phyloP scores from a whole-genome alignment of 2,329 filamentous ascomycete species.

The Trichoderma atrobrunneum region DNA sequence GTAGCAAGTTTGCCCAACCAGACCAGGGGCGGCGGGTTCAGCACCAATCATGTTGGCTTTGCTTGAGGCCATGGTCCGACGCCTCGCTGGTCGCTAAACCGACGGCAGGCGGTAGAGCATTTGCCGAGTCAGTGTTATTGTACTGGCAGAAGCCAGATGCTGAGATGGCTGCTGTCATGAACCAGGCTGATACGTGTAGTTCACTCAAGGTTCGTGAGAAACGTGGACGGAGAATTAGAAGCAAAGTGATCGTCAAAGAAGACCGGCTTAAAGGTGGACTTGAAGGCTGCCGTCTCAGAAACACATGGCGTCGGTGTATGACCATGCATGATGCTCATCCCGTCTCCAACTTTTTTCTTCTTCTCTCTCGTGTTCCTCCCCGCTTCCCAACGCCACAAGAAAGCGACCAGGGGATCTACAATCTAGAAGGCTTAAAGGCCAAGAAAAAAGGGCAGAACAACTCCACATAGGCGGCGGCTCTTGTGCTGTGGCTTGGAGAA shows the following conservation, averaged over 20 bases:
- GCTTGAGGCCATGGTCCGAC: not conserved
- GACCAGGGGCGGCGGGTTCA: not conserved
- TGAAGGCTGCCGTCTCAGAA: not conserved
- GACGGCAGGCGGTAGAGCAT: not conserved
- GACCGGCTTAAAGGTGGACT: not conserved
- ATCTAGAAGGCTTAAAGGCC: conserved; percentile 4
- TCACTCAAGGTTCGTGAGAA: not conserved
- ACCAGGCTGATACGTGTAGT: no score
- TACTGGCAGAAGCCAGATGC: not conserved
- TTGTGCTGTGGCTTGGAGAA: not conserved
- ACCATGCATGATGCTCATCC: not conserved
- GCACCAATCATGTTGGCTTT: not conserved
- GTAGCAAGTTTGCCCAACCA: not conserved
- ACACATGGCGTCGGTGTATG: not conserved
- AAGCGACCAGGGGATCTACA: conserved; percentile 2
- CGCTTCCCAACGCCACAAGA: not conserved
- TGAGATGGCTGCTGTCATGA: not conserved
- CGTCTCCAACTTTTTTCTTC: not conserved
- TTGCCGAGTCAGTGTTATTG: not conserved
- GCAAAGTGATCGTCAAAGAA: not conserved
- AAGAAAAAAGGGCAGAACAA: not conserved
- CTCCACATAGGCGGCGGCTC: conserved; percentile 8
- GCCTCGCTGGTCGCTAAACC: not conserved
- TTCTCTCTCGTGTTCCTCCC: not conserved
- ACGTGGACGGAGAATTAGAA: not conserved